These are phyloP conservation scores for Wickerhamiella shivajii DNA, from an alignment of 805 yeast genomes.

Conservation along the genomic window DNA sequence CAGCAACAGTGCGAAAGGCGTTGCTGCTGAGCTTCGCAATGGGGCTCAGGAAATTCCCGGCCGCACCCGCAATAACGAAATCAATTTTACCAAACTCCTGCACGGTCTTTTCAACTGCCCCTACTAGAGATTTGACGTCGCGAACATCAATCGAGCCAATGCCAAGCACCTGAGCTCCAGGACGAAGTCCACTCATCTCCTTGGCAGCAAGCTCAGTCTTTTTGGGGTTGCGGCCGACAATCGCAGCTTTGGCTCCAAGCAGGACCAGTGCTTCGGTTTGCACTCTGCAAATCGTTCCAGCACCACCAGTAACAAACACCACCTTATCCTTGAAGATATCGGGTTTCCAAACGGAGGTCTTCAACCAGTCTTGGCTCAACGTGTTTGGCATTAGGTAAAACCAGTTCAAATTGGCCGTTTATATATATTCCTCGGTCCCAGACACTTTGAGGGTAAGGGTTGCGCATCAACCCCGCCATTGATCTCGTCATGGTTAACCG, in stretches of 20 bases:
- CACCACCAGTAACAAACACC: slow-evolving; percentile 87
- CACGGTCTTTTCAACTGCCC: slow-evolving; percentile 56
- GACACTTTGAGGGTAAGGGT: too few relatives aligned
- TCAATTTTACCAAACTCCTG: slow-evolving; percentile 62
- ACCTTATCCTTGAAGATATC: slow-evolving; percentile 71
- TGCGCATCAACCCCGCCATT: too few relatives aligned
- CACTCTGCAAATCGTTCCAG: slow-evolving; percentile 88
- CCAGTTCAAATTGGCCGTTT: too few relatives aligned
- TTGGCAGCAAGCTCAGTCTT: slow-evolving; percentile 55
- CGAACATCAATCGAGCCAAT: slow-evolving; percentile 69
- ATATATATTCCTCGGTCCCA: too few relatives aligned
- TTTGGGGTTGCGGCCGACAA: slow-evolving; percentile 60
- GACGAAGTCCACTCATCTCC: slow-evolving; percentile 44
- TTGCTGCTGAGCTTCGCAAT: slow-evolving; percentile 65
- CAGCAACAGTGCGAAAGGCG: slow-evolving; percentile 78
- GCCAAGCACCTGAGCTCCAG: slow-evolving; percentile 55
- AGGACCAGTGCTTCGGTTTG: slow-evolving; percentile 74
- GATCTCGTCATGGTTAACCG: too few relatives aligned
- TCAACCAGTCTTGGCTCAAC: slow-evolving; percentile 15
- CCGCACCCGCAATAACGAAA: slow-evolving; percentile 87
- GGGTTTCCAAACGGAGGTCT: slow-evolving; percentile 30
- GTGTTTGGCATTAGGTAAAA: slow-evolving; percentile 22
- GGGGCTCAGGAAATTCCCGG: slow-evolving; percentile 81
- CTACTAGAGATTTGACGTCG: slow-evolving; percentile 39
- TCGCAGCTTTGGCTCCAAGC: slow-evolving; percentile 77